Evolutionary conservation across 2,329 filamentous ascomycete genomes (phyloP), one percentile per base, ranked within the genome.

Genomic region (Fusarium pininemorale): DNA sequence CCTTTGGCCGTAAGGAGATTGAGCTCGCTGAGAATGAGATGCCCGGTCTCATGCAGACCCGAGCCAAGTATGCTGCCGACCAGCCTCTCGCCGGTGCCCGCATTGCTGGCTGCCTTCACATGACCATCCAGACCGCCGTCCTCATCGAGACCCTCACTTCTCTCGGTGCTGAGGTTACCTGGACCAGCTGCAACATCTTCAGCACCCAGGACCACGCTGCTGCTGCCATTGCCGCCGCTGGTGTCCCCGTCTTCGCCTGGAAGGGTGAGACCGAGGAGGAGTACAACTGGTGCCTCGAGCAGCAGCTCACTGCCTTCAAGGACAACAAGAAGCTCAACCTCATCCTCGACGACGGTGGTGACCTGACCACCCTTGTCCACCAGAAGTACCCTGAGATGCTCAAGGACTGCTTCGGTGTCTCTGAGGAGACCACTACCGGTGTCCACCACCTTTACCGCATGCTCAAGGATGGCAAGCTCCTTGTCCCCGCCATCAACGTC

Each of bases 131-230:
- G 90, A 99, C 96, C 77, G 96, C 96, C 80, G 96, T 99, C 83
- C 92, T 99, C 82, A 99, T 99, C 86, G 96, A 99, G 92, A 99
- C 96, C 78, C 92, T 99, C 83, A 93, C 90, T 81, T 89, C 92
- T 79, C 94, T 99, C 81, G 96, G 96, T 87, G 96, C 96, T 81
- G 96, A 98, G 91, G 93, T 98, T 81, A 99, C 96, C 83, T 98
- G 96, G 96, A 93, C 96, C 72, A 96, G 93, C 80, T 99, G 96
- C 93, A 98, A 99, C 91, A 98, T 99, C 87, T 99, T 98, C 93
- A 96, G 93, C 84, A 98, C 96, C 80, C 96, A 98, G 87, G 96
- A 98, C 88, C 96, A 98, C 87, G 96, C 96, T 81, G 96, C 96
- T 63, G 95, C 96, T 78, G 96, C 96, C 84, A 98, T 99, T 87